Evolutionary conservation across 495 filamentous ascomycete genomes (phyloP).

Genomic region (Aspergillus wentii): DNA sequence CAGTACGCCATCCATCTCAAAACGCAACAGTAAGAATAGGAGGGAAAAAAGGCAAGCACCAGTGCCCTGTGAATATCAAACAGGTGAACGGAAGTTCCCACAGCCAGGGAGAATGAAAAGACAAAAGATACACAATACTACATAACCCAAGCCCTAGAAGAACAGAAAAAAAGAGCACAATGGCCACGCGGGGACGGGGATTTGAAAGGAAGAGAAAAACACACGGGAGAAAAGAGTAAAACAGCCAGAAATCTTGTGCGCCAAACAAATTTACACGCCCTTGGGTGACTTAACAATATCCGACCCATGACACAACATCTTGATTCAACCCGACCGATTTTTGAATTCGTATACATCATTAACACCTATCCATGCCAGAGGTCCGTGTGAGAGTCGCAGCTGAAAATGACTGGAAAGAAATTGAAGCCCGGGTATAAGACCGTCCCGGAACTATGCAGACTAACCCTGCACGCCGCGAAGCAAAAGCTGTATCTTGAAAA

Average conservation of each 20-base stretch:
- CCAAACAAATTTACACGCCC: slow-evolving; percentile 30
- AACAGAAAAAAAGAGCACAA: background rate
- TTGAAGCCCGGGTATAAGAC: slow-evolving; percentile 4
- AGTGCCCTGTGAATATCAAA: slow-evolving; percentile 12
- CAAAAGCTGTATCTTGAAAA: background rate
- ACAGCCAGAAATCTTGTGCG: slow-evolving; percentile 28
- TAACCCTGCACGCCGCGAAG: slow-evolving; percentile 2
- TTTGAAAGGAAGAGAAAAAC: slow-evolving; percentile 12
- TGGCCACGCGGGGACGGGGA: slow-evolving; percentile 2
- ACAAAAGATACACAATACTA: slow-evolving; percentile 8
- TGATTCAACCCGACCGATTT: slow-evolving; percentile 31
- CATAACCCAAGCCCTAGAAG: slow-evolving; percentile 1
- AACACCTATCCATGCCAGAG: slow-evolving; percentile 43
- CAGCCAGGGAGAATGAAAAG: slow-evolving; percentile 1
- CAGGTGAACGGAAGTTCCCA: slow-evolving; percentile 10
- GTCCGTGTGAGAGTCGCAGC: slow-evolving; percentile 16
- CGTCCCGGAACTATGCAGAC: too few relatives aligned
- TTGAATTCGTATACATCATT: slow-evolving; percentile 39
- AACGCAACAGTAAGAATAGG: slow-evolving; percentile 3
- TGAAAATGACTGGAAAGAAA: slow-evolving; percentile 19
- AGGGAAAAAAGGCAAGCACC: slow-evolving; percentile 1
- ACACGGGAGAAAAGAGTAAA: slow-evolving; percentile 22
- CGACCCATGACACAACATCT: slow-evolving; percentile 24
- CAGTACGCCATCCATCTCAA: slow-evolving; percentile 13
- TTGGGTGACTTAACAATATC: slow-evolving; percentile 22